These are phyloP conservation scores for Pichia terricola DNA, from an alignment of 1,139 yeast genomes.

Conservation along the genomic window DNA sequence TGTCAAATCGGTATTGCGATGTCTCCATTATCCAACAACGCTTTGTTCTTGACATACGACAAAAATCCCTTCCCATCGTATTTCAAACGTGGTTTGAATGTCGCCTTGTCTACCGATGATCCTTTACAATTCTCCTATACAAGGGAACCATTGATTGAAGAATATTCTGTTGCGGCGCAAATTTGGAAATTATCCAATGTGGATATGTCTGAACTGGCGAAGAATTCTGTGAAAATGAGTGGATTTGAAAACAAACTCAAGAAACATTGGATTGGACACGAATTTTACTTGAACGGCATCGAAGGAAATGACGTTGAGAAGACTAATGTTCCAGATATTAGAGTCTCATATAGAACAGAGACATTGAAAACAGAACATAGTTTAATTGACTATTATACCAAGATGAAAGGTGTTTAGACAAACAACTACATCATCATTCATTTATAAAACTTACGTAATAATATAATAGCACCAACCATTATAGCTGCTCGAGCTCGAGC, in stretches of 20 bases:
- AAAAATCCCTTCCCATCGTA: slow-evolving; percentile 86
- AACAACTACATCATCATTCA: neutral
- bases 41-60: slow-evolving; percentile 88
- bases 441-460: too few species aligned
- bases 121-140: slow-evolving; percentile 93
- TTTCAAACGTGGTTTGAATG: slow-evolving; percentile 88
- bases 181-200: slow-evolving; percentile 88
- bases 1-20: slow-evolving; percentile 98
- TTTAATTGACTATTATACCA: slow-evolving; percentile 53
- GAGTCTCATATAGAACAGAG: slow-evolving; percentile 74
- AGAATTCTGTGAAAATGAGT: slow-evolving; percentile 78
- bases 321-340: slow-evolving; percentile 87
- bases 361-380: slow-evolving; percentile 69
- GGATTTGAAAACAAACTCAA: slow-evolving; percentile 86
- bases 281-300: slow-evolving; percentile 52
- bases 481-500: too few species aligned
- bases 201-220: slow-evolving; percentile 89
- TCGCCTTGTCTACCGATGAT: slow-evolving; percentile 87
- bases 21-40: slow-evolving; percentile 97
- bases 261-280: slow-evolving; percentile 84
- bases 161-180: slow-evolving; percentile 95
- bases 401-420: slow-evolving; percentile 2
- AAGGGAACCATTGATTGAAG: slow-evolving; percentile 95
- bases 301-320: slow-evolving; percentile 82
- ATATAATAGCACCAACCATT: too few species aligned